Evolutionary conservation across 495 filamentous ascomycete species (phyloP), one percentile per base, ranked within the genome.

Genomic region (Penicillium malachiteum): DNA sequence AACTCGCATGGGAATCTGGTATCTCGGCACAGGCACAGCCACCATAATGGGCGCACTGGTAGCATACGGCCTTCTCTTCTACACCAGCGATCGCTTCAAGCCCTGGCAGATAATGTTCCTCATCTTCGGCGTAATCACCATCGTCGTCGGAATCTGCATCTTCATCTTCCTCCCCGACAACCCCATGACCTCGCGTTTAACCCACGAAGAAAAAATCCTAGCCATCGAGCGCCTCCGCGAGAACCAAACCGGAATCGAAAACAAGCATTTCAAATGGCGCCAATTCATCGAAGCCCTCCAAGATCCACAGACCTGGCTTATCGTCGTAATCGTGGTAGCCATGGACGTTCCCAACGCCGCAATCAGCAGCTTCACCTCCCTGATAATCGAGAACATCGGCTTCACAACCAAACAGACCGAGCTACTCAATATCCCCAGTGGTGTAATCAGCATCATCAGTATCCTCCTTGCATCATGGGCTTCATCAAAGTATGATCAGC

Each of bases 61-160:
- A 1, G 82, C 84, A 8, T 87, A 85, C 55, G 83, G 81, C 40
- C 84, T 87, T 52, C 79, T 83, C 10, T 68, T 69, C 3, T 80
- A 81, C 13, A 78, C 72, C 0, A 63, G 67, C 5, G 63, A 68
- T 11, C 69, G 81, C 46, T 76, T 87, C 58, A 77, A 75, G 38
- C 70, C 78, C 3, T 87, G 84, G 84, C 83, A 85, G 67, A 79
- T 87, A 34, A 68, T 87, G 7, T 88, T 88, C 64, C 74, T 88
- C 5, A 88, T 88, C 30, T 74, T 71, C 54, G 74, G 74, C 0
- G 49, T 72, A 0, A 60, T 74, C 49, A 76, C 70, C 8, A 69
- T 71, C 33, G 64, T 49, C 5, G 65, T 71, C 3, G 70, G 71
- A 18, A 52, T 70, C 31, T 54, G 54, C 44, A 54, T 69, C 52